Conservation (phyloP, 1,284 basidiomycete species). For the Rhizoctonia solani region DNA sequence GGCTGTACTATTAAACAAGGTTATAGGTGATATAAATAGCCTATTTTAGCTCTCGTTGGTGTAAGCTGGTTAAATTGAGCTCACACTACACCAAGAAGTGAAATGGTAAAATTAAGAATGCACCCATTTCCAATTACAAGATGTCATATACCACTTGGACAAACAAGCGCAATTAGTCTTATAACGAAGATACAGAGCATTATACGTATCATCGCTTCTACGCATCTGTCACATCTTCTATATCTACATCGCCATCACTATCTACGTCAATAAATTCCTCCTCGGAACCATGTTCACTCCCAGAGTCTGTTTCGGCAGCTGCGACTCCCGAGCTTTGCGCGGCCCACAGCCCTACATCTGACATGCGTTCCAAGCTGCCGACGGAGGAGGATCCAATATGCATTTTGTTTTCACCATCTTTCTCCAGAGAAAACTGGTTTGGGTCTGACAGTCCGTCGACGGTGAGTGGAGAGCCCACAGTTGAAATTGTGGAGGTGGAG, state of each 20-base stretch:
- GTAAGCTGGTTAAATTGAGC: background rate
- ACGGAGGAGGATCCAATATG: background rate
- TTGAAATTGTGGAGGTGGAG: background rate
- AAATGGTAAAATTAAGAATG: background rate
- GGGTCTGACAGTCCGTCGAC: background rate
- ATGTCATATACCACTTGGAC: background rate
- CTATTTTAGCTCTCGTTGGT: background rate
- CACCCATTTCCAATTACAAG: background rate
- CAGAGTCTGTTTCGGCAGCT: background rate
- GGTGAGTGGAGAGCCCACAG: background rate
- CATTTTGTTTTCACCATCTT: background rate
- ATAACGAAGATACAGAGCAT: background rate
- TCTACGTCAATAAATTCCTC: constrained; percentile 13
- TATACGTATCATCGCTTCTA: background rate
- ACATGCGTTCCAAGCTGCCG: constrained; percentile 1
- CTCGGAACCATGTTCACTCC: constrained; percentile 10
- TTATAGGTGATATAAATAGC: background rate
- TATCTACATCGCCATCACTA: constrained; percentile 24
- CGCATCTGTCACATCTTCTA: constrained; percentile 14
- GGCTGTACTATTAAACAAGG: background rate
- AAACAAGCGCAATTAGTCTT: background rate
- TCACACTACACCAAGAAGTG: background rate
- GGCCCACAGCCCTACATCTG: constrained; percentile 10
- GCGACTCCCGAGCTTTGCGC: background rate
- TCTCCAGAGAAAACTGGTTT: background rate